These are phyloP conservation scores for Cladobotryum mycophilum DNA, from an alignment of 2,329 filamentous ascomycete species.

Conservation along the genomic window DNA sequence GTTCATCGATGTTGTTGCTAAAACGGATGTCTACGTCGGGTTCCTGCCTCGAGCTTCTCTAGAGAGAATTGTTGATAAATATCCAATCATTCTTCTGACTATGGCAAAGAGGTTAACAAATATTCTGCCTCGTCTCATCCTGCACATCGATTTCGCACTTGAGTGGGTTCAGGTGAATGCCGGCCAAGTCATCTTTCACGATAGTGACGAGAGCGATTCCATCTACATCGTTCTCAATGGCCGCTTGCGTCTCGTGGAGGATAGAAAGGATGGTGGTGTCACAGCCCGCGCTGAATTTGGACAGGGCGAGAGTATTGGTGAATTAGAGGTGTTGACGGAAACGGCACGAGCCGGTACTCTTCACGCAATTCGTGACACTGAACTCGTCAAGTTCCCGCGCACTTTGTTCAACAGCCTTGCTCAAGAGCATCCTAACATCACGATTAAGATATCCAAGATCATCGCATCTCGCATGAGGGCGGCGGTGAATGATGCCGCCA, in stretches of 20 bases:
- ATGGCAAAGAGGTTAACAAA: conserved; percentile 93
- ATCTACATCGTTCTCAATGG: conserved; percentile 98
- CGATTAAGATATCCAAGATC: conserved; percentile 98
- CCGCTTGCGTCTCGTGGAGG: conserved; percentile 75
- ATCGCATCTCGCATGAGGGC: conserved; percentile 93
- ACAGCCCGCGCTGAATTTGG: conserved; percentile 87
- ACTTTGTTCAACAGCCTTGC: conserved; percentile 96
- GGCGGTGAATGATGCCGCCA: conserved; percentile 73
- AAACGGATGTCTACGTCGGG: conserved; percentile 96
- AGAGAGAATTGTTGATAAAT: conserved; percentile 86
- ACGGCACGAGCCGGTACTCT: conserved; percentile 83
- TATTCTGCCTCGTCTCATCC: conserved; percentile 78
- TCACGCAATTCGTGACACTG: conserved; percentile 93
- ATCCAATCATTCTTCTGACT: conserved; percentile 86
- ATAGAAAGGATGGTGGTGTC: conserved; percentile 73
- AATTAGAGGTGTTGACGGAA: conserved; percentile 95
- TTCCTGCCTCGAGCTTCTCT: conserved; percentile 81
- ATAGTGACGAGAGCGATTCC: conserved; percentile 91
- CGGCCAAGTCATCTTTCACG: conserved; percentile 89
- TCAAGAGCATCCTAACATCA: conserved; percentile 94
- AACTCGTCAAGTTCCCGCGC: conserved; percentile 91
- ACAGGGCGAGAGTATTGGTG: conserved; percentile 94
- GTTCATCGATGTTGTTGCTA: conserved; percentile 93
- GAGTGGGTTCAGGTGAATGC: conserved; percentile 98
- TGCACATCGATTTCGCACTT: conserved; percentile 96